phyloP scores from a whole-genome alignment of 345 rosid species.

The Ricinus communis region DNA sequence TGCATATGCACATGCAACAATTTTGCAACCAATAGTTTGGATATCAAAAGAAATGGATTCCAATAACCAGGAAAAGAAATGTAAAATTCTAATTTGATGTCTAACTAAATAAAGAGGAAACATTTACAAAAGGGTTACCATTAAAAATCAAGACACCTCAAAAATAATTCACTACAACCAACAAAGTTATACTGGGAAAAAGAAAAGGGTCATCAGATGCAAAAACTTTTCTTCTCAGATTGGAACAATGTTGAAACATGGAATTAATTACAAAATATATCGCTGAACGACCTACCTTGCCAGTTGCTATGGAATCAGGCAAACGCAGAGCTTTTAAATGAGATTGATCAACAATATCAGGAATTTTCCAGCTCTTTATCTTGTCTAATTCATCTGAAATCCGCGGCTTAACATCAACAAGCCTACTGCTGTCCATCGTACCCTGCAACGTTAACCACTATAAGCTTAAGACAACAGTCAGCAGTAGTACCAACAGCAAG shows the following conservation, averaged over 20 bases:
- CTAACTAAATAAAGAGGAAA: neutral
- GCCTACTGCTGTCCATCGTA: conserved; percentile 42
- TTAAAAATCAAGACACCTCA: neutral
- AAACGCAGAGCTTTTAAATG: conserved; percentile 44
- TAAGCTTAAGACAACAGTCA: conserved; percentile 15
- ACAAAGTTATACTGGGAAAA: neutral
- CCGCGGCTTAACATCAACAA: conserved; percentile 50
- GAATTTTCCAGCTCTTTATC: conserved; percentile 45
- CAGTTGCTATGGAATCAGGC: conserved; percentile 39
- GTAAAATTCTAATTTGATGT: no score
- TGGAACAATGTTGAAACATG: neutral
- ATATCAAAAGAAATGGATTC: neutral
- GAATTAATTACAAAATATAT: neutral
- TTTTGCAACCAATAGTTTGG: neutral
- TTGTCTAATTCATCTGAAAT: conserved; percentile 43
- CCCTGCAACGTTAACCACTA: conserved; percentile 31
- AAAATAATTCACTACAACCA: neutral
- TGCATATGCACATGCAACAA: neutral
- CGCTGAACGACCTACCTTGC: conserved; percentile 37
- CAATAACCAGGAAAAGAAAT: no score
- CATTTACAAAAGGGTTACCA: neutral
- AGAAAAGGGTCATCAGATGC: neutral
- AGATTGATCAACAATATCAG: conserved; percentile 45
- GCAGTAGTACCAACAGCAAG: conserved; percentile 3
- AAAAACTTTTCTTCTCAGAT: neutral